Base-by-base conservation (phyloP, 257 asterid genomes). In the Penstemon davidsonii region DNA sequence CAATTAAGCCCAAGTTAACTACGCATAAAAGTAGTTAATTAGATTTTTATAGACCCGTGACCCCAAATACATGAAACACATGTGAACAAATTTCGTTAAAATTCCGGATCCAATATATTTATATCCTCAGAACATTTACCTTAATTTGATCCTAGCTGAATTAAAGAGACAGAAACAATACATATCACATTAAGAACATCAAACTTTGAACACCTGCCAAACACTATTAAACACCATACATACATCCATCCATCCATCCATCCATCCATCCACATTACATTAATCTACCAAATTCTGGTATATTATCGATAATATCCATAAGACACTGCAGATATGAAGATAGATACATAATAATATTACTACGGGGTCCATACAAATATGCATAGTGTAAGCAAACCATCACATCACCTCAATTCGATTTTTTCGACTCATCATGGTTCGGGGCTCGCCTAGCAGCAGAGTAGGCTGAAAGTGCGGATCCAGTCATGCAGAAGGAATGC, bases 391-490 rank as follows among this genome's bases (percentile, higher is more conserved):
- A n/a, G 12, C 33, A 41, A 11, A 19, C 41, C 41, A 50, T 39
- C 49, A 51, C 49, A 36, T 12, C 55, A 15, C 55, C 54, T 79
- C 73, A 80, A 50, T 60, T 71, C 3, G 70, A 69, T 38, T 72
- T 72, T 9, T 72, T 69, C 0, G 69, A 50, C 55, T 41, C 45
- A 6, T 50, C 61, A 12, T 63, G 70, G 39, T 25, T 67, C 3
- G 45, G 75, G 51, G 79, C 51, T 46, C 76, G 76, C 80, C 84
- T 62, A 40, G 79, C 73, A 60, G 84, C 62, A 33, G 94, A 75
- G 75, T 82, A 87, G 8, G 87, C 76, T 6, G 95, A 79, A 7
- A 88, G 75, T 4, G 82, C 87, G 0, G 97, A 84, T 55, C 94
- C 90, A 5, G 95, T 88, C 68, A 78, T 52, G 66, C 76, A 56